A percentile compares a stretch with the other conserved stretches of the same genome.
phyloP scores from a whole-genome alignment of 495 filamentous ascomycete species.

The Podospora appendiculata region DNA sequence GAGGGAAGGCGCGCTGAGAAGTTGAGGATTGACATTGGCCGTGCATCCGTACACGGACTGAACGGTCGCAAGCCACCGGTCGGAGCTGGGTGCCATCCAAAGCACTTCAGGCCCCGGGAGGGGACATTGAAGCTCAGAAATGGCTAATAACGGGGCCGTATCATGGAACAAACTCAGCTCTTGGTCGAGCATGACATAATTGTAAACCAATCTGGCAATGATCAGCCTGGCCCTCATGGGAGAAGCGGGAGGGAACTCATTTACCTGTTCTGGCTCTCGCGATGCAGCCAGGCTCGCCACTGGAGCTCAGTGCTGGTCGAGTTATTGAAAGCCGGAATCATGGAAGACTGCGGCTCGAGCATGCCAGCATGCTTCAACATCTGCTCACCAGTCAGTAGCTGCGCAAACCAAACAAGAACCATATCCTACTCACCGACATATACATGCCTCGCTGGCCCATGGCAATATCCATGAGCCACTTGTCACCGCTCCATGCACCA shows the following conservation, averaged over 20 bases:
- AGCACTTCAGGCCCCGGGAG: slow-evolving; percentile 49
- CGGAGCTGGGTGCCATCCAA: slow-evolving; percentile 37
- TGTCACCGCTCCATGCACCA: slow-evolving; percentile 59
- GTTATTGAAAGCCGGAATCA: slow-evolving; percentile 22
- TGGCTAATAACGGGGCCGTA: slow-evolving; percentile 45
- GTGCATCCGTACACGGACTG: slow-evolving; percentile 38
- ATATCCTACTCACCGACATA: slow-evolving; percentile 41
- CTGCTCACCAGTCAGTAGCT: slow-evolving; percentile 10
- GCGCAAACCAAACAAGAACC: background rate
- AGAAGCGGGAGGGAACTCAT: slow-evolving; percentile 9
- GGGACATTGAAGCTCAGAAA: slow-evolving; percentile 49
- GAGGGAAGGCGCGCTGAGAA: slow-evolving; percentile 28
- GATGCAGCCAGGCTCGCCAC: slow-evolving; percentile 50
- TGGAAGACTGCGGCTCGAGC: slow-evolving; percentile 33
- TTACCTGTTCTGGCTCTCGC: slow-evolving; percentile 51
- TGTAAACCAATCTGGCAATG: slow-evolving; percentile 48
- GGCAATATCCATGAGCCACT: slow-evolving; percentile 64
- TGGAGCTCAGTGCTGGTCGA: slow-evolving; percentile 35
- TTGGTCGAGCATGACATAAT: slow-evolving; percentile 60
- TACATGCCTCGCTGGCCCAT: slow-evolving; percentile 66
- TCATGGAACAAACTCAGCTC: slow-evolving; percentile 59
- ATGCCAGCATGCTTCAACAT: slow-evolving; percentile 50
- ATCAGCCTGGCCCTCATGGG: background rate
- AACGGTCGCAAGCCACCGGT: slow-evolving; percentile 41
- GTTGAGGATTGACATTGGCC: slow-evolving; percentile 27